A percentile compares a stretch with the other conserved stretches of the same genome.
phyloP scores from a whole-genome alignment of 179 eudicot genomes.

The Actinidia chinensis region DNA sequence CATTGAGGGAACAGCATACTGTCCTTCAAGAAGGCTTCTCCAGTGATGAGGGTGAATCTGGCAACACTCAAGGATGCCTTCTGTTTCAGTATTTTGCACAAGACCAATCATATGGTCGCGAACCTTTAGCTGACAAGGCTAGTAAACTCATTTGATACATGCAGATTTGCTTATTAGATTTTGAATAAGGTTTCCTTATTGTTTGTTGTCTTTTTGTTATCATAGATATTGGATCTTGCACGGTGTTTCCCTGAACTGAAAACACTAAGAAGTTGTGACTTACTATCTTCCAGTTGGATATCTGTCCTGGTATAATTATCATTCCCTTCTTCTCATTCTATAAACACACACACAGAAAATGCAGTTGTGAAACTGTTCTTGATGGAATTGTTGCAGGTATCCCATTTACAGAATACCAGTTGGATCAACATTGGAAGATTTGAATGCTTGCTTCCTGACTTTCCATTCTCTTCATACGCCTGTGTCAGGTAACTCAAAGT shows the following conservation, averaged over 20 bases:
- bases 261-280: constrained; percentile 77
- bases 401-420: constrained; percentile 90
- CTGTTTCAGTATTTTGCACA: constrained; percentile 74
- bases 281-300: constrained; percentile 73
- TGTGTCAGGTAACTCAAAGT: constrained; percentile 47
- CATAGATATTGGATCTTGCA: constrained; percentile 70
- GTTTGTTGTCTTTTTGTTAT: constrained; percentile 13
- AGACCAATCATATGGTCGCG: constrained; percentile 67
- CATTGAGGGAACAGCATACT: constrained; percentile 40
- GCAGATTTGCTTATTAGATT: neutral
- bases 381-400: constrained; percentile 53
- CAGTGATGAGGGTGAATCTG: constrained; percentile 79
- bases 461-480: constrained; percentile 73
- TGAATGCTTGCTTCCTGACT: constrained; percentile 94
- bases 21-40: constrained; percentile 65
- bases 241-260: constrained; percentile 61
- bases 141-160: constrained; percentile 17
- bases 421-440: constrained; percentile 73
- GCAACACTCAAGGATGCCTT: constrained; percentile 47
- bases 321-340: neutral
- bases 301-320: constrained; percentile 76
- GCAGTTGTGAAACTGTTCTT: constrained; percentile 7
- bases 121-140: constrained; percentile 89
- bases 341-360: neutral
- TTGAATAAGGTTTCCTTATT: constrained; percentile 9